phyloP scores from a whole-genome alignment of 176 grass and related monocot genomes.

The Lolium perenne region DNA sequence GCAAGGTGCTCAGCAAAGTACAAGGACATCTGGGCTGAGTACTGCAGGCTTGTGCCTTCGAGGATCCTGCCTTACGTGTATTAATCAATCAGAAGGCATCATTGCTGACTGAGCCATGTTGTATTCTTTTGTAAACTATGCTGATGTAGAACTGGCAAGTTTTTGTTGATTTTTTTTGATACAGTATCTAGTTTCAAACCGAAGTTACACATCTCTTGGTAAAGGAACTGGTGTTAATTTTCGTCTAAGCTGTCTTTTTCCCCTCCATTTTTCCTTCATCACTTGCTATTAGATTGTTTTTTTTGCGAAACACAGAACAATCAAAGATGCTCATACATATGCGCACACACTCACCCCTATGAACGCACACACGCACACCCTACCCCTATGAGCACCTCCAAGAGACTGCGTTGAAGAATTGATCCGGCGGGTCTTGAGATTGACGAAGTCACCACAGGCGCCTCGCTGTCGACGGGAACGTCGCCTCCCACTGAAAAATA shows the following conservation, averaged over 20 bases:
- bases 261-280: neutral
- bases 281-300: neutral
- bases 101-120: neutral
- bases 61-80: conserved; percentile 92
- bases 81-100: neutral
- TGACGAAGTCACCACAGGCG: too few species aligned
- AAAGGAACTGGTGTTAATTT: neutral
- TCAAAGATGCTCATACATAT: too few species aligned
- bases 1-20: conserved; percentile 90
- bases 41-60: conserved; percentile 85
- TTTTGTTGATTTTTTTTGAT: neutral
- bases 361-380: too few species aligned
- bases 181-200: neutral
- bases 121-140: neutral
- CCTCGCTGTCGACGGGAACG: too few species aligned
- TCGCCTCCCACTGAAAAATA: too few species aligned
- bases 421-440: too few species aligned
- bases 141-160: neutral
- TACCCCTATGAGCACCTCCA: too few species aligned
- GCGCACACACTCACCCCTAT: too few species aligned
- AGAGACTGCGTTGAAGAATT: too few species aligned
- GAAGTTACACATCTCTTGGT: neutral
- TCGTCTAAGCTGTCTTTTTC: neutral
- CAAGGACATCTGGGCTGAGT: conserved; percentile 87
- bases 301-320: too few species aligned